Base-by-base conservation (phyloP, 306 rosid species). In the Rosa chinensis region DNA sequence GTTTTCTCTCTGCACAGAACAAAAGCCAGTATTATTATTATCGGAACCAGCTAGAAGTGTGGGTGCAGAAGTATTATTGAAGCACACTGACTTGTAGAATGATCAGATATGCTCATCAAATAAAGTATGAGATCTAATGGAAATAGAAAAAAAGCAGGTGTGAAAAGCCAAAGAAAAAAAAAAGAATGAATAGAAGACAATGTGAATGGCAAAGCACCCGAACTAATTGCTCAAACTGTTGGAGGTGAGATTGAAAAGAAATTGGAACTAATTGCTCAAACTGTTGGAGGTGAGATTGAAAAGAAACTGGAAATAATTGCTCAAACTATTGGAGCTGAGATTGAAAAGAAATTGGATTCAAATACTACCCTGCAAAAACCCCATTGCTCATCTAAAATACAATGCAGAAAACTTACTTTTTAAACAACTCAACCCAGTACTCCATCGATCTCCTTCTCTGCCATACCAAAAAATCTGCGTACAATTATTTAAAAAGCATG, bases 1-100 rank as follows among this genome's bases (percentile, higher is more conserved):
- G 77, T 83, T 79, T 80, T 92, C 85, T 88, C 90, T 75, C 93
- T 92, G 80, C 85, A 84, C 40, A 28, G 2, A 28, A 62, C 68
- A 62, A 25, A 62, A 59, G 14, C 66, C 37, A 23, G 35, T 10
- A 23, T 21, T 59, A 25, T 9, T 55, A 55, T 55, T 16, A 52
- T 52, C 0, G 28, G 35, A 21, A 59, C 66, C 16, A 9, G 35
- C 16, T 9, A 56, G 5, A 32, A 14, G 2, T 50, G 56, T 50
- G 1, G 7, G 20, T 50, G 7, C 55, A 14, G 55, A 50, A 50
- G 52, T 48, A 4, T 50, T n/a, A 8, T 9, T 43, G 43, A 5
- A 1, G 32, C 42, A 28, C 68, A 8, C 12, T n/a, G 10, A 21
- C 14, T 75, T 13, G 35, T 1, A 13, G 56, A 50, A 50, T 16